Evolutionary conservation across 768 basidiomycete species (phyloP).

Genomic region (Boletellus sp.): DNA sequence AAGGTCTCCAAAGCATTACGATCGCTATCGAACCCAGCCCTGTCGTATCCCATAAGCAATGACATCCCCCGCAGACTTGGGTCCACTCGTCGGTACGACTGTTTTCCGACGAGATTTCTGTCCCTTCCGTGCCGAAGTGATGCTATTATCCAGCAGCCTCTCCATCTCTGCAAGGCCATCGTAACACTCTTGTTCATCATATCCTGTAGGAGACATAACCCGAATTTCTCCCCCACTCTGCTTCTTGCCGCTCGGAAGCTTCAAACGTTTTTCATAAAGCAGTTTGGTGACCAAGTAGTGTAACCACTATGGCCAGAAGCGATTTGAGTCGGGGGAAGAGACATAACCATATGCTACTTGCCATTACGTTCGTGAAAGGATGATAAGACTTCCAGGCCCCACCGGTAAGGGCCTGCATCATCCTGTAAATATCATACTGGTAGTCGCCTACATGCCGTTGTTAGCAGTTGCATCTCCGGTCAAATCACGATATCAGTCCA

Average conservation of each 20-base stretch:
- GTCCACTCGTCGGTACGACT: conserved; percentile 15
- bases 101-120: conserved; percentile 37
- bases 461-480: conserved; percentile 7
- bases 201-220: conserved; percentile 32
- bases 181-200: conserved; percentile 67
- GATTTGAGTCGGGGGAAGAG: conserved; percentile 8
- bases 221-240: conserved; percentile 20
- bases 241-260: conserved; percentile 46
- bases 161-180: conserved; percentile 67
- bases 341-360: conserved; percentile 33
- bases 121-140: conserved; percentile 37
- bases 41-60: conserved; percentile 55
- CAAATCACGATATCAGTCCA: conserved; percentile 25
- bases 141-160: conserved; percentile 45
- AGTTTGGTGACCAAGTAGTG: conserved; percentile 80
- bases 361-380: conserved; percentile 89
- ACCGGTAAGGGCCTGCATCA: conserved; percentile 66
- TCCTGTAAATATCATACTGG: conserved; percentile 92
- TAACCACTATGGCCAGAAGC: conserved; percentile 65
- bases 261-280: conserved; percentile 64
- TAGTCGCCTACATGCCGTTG: conserved; percentile 60
- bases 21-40: conserved; percentile 51
- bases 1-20: conserved; percentile 4
- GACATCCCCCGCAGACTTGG: conserved; percentile 54
- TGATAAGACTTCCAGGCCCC: conserved; percentile 72